A percentile compares a stretch with the other conserved stretches of the same genome.
Evolutionary conservation across 768 basidiomycete genomes (phyloP).

Genomic region (Coprinopsis marcescibilis): DNA sequence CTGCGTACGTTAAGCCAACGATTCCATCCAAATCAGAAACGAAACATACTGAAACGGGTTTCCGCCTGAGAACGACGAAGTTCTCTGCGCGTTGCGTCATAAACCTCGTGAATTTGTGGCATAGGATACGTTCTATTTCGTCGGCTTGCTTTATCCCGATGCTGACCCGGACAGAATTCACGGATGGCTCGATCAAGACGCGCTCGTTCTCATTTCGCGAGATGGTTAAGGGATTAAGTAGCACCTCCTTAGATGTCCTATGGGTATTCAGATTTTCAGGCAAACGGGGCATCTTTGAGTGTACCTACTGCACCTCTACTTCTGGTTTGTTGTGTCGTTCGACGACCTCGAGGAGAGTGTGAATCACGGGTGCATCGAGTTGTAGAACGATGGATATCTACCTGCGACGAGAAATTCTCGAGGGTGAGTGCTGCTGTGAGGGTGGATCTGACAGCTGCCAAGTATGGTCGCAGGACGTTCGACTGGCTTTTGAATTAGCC

Average conservation of each 20-base stretch:
- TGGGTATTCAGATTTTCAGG: slow-evolving; percentile 6
- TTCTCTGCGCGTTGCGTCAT: slow-evolving; percentile 99
- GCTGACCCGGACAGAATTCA: slow-evolving; percentile 94
- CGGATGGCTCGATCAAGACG: slow-evolving; percentile 93
- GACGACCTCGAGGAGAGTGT: slow-evolving; percentile 58
- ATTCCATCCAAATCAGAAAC: background rate
- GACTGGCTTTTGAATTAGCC: slow-evolving; percentile 47
- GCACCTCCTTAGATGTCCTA: slow-evolving; percentile 89
- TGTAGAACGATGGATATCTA: slow-evolving; percentile 26
- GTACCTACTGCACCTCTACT: slow-evolving; percentile 74
- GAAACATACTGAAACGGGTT: slow-evolving; percentile 73
- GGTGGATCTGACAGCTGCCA: slow-evolving; percentile 92
- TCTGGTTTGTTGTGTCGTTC: slow-evolving; percentile 98
- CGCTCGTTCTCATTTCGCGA: slow-evolving; percentile 97
- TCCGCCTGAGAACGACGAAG: slow-evolving; percentile 93
- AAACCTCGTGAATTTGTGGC: slow-evolving; percentile 97
- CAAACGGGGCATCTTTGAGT: background rate
- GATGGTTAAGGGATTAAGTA: slow-evolving; percentile 89
- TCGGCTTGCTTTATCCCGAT: slow-evolving; percentile 99
- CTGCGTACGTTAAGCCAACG: slow-evolving; percentile 32
- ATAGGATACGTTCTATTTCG: slow-evolving; percentile 95
- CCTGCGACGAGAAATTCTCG: slow-evolving; percentile 98
- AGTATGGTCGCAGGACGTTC: slow-evolving; percentile 91
- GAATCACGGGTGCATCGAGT: slow-evolving; percentile 13
- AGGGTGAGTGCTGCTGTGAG: slow-evolving; percentile 96